Evolutionary conservation across 306 rosid species (phyloP).

Genomic region (Lathyrus sativus): DNA sequence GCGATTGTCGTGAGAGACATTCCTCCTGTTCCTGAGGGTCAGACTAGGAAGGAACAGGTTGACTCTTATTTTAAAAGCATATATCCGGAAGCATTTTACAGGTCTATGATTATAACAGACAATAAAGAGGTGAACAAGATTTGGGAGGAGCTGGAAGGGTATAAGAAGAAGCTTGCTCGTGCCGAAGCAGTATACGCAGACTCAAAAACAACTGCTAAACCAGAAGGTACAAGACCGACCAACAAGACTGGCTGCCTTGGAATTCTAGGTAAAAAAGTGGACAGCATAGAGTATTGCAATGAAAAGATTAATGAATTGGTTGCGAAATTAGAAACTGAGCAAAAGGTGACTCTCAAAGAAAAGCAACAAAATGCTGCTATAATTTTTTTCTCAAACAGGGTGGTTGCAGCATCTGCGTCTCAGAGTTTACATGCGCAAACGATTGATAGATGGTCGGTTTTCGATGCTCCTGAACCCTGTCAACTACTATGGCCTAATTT

Average conservation of each 20-base stretch:
- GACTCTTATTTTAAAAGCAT: slow-evolving; percentile 66
- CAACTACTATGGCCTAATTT: slow-evolving; percentile 83
- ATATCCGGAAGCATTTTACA: slow-evolving; percentile 78
- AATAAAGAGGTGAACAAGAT: slow-evolving; percentile 75
- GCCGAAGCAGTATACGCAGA: slow-evolving; percentile 65
- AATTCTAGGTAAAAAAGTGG: slow-evolving; percentile 74
- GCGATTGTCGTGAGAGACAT: slow-evolving; percentile 89
- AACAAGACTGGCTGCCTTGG: slow-evolving; percentile 82
- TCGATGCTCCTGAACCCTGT: slow-evolving; percentile 73
- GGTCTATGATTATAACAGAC: slow-evolving; percentile 79
- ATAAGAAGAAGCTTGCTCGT: slow-evolving; percentile 70
- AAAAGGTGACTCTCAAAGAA: slow-evolving; percentile 76
- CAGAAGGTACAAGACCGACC: slow-evolving; percentile 78
- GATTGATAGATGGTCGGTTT: slow-evolving; percentile 69
- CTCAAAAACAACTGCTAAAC: slow-evolving; percentile 61
- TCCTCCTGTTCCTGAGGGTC: slow-evolving; percentile 64
- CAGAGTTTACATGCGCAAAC: slow-evolving; percentile 83
- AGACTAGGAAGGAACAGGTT: slow-evolving; percentile 71
- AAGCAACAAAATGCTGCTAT: slow-evolving; percentile 82
- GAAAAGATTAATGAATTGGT: slow-evolving; percentile 60
- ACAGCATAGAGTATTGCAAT: slow-evolving; percentile 66
- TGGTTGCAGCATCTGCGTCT: slow-evolving; percentile 81
- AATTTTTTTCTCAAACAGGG: slow-evolving; percentile 70
- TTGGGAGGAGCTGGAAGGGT: slow-evolving; percentile 67
- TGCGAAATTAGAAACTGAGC: slow-evolving; percentile 76